phyloP scores from a whole-genome alignment of 495 filamentous ascomycete genomes.

The Cetradonia linearis region DNA sequence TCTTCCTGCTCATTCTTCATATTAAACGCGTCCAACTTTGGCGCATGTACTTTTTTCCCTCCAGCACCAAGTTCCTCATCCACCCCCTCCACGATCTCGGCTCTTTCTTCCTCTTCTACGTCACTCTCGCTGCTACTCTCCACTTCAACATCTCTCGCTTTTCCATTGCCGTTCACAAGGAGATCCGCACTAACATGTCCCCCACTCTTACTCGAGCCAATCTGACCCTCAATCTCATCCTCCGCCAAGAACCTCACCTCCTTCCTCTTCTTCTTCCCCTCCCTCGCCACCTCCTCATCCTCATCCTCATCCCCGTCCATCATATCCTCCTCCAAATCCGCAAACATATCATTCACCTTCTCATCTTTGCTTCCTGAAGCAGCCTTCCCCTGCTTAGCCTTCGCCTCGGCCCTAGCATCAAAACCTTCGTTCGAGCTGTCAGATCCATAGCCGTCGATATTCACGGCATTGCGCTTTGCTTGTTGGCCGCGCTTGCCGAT shows the following conservation, averaged over 20 bases:
- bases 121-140: conserved; percentile 53
- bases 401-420: conserved; percentile 53
- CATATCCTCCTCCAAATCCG: conserved; percentile 55
- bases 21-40: conserved; percentile 95
- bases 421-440: conserved; percentile 92
- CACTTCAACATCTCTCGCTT: conserved; percentile 19
- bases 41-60: conserved; percentile 83
- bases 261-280: conserved; percentile 58
- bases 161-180: conserved; percentile 33
- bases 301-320: conserved; percentile 45
- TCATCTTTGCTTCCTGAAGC: conserved; percentile 42
- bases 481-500: conserved; percentile 71
- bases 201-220: conserved; percentile 59
- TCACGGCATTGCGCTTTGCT: conserved; percentile 82
- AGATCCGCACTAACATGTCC: conserved; percentile 53
- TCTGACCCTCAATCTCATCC: conserved; percentile 79
- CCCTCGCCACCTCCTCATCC: conserved; percentile 37
- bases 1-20: conserved; percentile 86
- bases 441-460: conserved; percentile 92
- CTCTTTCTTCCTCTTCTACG: conserved; percentile 62
- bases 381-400: conserved; percentile 40
- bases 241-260: conserved; percentile 65
- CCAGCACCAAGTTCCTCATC: conserved; percentile 87
- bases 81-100: conserved; percentile 50
- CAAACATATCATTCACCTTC: conserved; percentile 87